Evolutionary conservation across 176 grass and related monocot genomes (phyloP).

Genomic region (Triticum urartu): DNA sequence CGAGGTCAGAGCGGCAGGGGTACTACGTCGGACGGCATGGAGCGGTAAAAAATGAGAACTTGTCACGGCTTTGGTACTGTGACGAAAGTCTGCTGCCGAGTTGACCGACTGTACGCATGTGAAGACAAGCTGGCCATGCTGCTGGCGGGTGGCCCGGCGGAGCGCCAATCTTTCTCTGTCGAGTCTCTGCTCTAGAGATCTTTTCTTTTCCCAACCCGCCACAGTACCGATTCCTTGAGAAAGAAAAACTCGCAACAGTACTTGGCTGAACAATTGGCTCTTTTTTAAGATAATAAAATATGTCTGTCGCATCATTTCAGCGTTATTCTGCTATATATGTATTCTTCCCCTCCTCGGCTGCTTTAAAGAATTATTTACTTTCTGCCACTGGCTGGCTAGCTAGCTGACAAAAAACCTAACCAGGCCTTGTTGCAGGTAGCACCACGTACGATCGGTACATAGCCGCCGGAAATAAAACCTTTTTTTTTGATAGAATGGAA

Average conservation of each 20-base stretch:
- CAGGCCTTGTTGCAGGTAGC: not conserved
- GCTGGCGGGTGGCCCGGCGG: not conserved
- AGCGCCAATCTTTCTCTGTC: not conserved
- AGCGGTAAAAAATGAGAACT: not conserved
- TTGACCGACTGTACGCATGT: constrained; percentile 19
- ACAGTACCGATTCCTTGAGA: not conserved
- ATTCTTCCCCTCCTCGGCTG: not conserved
- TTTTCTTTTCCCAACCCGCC: not conserved
- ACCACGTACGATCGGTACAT: not conserved
- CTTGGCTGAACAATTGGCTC: not conserved
- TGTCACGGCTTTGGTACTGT: not conserved
- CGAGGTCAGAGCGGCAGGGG: constrained; percentile 10
- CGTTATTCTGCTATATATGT: not conserved
- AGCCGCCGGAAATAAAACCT: no score
- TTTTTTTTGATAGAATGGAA: not conserved
- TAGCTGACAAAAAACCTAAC: not conserved
- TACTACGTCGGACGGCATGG: not conserved
- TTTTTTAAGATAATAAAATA: not conserved
- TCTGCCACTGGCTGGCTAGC: not conserved
- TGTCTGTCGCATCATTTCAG: not conserved
- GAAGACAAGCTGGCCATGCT: constrained; percentile 49
- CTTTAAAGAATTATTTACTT: not conserved
- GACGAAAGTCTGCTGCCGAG: no score
- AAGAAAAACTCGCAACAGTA: not conserved
- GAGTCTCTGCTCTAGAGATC: not conserved